These are phyloP conservation scores for Knoxdaviesia proteae DNA, from an alignment of 2,329 filamentous ascomycete genomes.

Conservation along the genomic window DNA sequence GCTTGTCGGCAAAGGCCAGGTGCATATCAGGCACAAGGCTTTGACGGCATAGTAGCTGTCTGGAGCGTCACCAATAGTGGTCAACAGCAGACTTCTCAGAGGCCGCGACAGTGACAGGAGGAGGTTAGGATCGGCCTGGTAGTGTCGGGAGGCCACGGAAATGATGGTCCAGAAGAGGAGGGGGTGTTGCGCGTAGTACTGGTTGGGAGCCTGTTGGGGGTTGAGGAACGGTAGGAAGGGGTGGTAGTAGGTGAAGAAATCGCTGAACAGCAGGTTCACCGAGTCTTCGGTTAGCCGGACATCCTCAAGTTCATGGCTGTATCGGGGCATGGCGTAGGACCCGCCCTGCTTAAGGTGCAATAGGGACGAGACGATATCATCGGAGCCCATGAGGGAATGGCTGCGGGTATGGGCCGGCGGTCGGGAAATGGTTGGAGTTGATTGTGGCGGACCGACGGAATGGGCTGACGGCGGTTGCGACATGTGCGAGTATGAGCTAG, in stretches of 20 bases:
- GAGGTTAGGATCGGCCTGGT: conserved; percentile 38
- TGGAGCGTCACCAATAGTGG: conserved; percentile 55
- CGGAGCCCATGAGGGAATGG: conserved; percentile 43
- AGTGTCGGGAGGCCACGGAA: conserved; percentile 53
- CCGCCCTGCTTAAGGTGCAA: conserved; percentile 45
- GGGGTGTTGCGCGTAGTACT: conserved; percentile 57
- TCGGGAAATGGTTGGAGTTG: conserved; percentile 14
- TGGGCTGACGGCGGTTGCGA: neutral
- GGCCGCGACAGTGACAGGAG: conserved; percentile 47
- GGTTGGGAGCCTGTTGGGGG: conserved; percentile 42
- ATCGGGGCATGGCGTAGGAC: conserved; percentile 36
- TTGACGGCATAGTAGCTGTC: conserved; percentile 67
- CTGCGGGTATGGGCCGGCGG: conserved; percentile 32
- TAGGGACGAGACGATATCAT: conserved; percentile 46
- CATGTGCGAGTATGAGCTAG: conserved; percentile 16
- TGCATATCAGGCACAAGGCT: conserved; percentile 58
- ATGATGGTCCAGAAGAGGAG: conserved; percentile 75
- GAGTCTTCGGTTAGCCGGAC: conserved; percentile 42
- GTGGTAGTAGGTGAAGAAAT: conserved; percentile 60
- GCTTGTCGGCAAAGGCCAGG: conserved; percentile 67
- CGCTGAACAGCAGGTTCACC: conserved; percentile 44
- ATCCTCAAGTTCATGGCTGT: conserved; percentile 40
- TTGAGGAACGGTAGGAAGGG: conserved; percentile 60
- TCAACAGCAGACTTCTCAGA: conserved; percentile 54
- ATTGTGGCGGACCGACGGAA: no score